Conservation (phyloP, 495 filamentous ascomycete species). For the Elasticomyces elasticus region DNA sequence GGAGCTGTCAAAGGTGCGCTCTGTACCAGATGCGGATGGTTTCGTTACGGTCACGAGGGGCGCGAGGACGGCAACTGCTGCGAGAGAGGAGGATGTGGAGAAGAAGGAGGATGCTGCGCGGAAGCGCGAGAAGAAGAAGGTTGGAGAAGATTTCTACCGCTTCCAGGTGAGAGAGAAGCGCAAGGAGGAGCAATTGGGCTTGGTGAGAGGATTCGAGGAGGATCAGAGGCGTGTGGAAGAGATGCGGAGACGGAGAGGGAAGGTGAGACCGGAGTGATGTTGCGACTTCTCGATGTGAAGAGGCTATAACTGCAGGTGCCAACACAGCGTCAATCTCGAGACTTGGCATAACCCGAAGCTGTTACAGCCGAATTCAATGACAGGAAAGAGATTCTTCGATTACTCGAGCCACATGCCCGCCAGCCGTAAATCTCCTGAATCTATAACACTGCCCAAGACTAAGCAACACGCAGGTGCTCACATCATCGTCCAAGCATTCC, state of each 20-base stretch:
- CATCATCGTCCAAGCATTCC: too few species aligned
- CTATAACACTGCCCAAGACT: too few species aligned
- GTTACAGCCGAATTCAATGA: too few species aligned
- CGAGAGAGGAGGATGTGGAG: conserved; percentile 62
- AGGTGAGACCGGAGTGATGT: conserved; percentile 19
- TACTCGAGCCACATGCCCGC: too few species aligned
- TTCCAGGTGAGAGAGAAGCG: conserved; percentile 85
- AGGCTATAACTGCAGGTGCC: too few species aligned
- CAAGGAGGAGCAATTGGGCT: conserved; percentile 66
- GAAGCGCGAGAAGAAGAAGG: conserved; percentile 58
- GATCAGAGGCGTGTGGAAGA: conserved; percentile 52
- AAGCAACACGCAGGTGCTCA: too few species aligned
- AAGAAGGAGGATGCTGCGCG: conserved; percentile 54
- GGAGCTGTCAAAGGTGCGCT: conserved; percentile 51
- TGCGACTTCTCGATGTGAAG: neutral
- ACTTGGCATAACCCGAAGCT: too few species aligned
- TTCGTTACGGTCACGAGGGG: conserved; percentile 86
- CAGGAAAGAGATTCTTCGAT: too few species aligned
- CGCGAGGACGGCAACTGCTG: conserved; percentile 55
- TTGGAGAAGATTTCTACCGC: conserved; percentile 72
- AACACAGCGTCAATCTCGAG: too few species aligned
- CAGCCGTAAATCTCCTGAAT: too few species aligned
- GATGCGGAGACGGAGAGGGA: conserved; percentile 50
- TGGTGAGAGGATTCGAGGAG: conserved; percentile 56
- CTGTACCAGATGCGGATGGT: conserved; percentile 85